These are phyloP conservation scores for Cymbopogon flexuosus DNA, from an alignment of 202 grass and related monocot genomes.

Conservation along the genomic window DNA sequence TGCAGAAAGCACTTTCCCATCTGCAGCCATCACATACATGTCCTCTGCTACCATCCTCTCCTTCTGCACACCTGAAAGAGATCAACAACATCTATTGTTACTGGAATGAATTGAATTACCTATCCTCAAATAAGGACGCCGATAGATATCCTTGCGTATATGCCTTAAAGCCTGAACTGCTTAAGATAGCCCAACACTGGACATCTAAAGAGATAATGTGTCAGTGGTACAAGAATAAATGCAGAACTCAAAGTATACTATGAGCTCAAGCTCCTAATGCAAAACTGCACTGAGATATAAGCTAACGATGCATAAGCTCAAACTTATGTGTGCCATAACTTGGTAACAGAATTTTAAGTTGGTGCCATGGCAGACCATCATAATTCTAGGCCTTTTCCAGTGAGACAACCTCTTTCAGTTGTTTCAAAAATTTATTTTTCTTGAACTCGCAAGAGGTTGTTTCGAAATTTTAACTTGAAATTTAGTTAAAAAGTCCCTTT, in stretches of 20 bases:
- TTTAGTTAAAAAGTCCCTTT: neutral
- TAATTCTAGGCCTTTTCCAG: neutral
- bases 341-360: neutral
- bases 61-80: conserved; percentile 69
- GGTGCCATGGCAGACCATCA: neutral
- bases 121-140: neutral
- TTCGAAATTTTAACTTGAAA: neutral
- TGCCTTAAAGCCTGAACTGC: neutral
- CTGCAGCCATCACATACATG: conserved; percentile 63
- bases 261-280: neutral
- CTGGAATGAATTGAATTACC: neutral
- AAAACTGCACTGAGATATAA: neutral
- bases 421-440: no score
- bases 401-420: neutral
- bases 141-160: neutral
- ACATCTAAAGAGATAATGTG: neutral
- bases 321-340: neutral
- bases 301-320: neutral
- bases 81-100: neutral
- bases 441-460: neutral
- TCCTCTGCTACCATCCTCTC: conserved; percentile 73
- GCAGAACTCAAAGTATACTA: neutral
- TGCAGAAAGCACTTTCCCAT: conserved; percentile 47
- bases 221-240: neutral
- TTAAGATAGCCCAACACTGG: neutral